Evolutionary conservation across 179 eudicot genomes (phyloP).

Genomic region (Beta corolliflora): DNA sequence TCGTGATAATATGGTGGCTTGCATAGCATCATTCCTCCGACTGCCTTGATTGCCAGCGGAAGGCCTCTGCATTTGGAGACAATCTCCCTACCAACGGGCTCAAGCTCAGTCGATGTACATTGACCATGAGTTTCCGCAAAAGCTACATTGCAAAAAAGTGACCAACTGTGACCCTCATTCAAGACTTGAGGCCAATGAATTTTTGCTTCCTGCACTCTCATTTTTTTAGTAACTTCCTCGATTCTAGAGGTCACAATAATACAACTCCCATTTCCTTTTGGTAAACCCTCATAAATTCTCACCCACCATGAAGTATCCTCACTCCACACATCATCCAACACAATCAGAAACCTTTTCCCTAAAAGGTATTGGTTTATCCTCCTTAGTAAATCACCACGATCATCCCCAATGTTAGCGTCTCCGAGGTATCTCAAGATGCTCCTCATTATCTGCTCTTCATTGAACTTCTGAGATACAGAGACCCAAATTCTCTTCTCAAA

Average conservation of each 20-base stretch:
- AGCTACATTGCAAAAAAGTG: conserved; percentile 48
- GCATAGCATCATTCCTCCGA: conserved; percentile 51
- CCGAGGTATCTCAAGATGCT: conserved; percentile 54
- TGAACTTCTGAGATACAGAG: conserved; percentile 57
- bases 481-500: conserved; percentile 64
- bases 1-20: conserved; percentile 41
- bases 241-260: conserved; percentile 50
- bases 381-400: conserved; percentile 41
- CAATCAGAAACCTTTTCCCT: conserved; percentile 60
- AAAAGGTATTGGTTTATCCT: conserved; percentile 51
- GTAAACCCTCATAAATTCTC: conserved; percentile 42
- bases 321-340: conserved; percentile 63
- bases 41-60: conserved; percentile 59
- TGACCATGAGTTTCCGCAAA: conserved; percentile 40
- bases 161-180: conserved; percentile 44
- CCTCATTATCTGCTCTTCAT: conserved; percentile 51
- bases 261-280: conserved; percentile 46
- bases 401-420: conserved; percentile 51
- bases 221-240: conserved; percentile 48
- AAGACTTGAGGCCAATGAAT: conserved; percentile 43
- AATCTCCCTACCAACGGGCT: conserved; percentile 46
- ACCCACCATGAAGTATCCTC: conserved; percentile 48
- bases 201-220: conserved; percentile 45
- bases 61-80: conserved; percentile 57
- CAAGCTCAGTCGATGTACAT: conserved; percentile 38